Conservation (phyloP, 176 grass and related monocot species). For the Rhynchospora tenuis region DNA sequence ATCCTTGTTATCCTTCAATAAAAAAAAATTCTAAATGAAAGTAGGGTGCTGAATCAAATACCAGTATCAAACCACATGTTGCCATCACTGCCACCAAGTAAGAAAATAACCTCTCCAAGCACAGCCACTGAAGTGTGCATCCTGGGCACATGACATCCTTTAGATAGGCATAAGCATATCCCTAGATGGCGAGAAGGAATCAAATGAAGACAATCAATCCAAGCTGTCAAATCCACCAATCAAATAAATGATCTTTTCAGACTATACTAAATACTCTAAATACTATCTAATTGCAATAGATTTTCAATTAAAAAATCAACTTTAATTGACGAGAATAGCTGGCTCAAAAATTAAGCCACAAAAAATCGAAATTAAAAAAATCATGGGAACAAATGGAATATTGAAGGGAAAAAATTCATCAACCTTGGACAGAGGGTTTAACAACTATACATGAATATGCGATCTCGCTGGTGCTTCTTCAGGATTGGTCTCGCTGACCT, state of each 20-base stretch:
- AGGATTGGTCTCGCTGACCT: too few species aligned
- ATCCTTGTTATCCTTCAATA: background rate
- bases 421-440: too few species aligned
- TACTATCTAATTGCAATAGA: conserved; percentile 41
- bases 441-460: too few species aligned
- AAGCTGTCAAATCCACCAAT: conserved; percentile 59
- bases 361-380: too few species aligned
- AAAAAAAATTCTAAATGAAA: background rate
- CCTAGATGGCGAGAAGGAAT: conserved; percentile 47
- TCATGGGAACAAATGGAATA: too few species aligned
- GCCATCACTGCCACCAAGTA: conserved; percentile 64
- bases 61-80: conserved; percentile 33
- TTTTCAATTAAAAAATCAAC: too few species aligned
- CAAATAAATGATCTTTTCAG: conserved; percentile 41
- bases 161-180: conserved; percentile 47
- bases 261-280: background rate
- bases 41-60: background rate
- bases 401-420: too few species aligned
- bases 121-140: conserved; percentile 45
- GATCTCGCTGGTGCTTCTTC: too few species aligned
- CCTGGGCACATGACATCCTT: conserved; percentile 48
- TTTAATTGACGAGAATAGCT: too few species aligned
- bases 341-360: too few species aligned
- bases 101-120: conserved; percentile 50
- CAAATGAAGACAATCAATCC: conserved; percentile 59